Base-by-base conservation (phyloP, 805 yeast species). In the Myxozyma sirexii region DNA sequence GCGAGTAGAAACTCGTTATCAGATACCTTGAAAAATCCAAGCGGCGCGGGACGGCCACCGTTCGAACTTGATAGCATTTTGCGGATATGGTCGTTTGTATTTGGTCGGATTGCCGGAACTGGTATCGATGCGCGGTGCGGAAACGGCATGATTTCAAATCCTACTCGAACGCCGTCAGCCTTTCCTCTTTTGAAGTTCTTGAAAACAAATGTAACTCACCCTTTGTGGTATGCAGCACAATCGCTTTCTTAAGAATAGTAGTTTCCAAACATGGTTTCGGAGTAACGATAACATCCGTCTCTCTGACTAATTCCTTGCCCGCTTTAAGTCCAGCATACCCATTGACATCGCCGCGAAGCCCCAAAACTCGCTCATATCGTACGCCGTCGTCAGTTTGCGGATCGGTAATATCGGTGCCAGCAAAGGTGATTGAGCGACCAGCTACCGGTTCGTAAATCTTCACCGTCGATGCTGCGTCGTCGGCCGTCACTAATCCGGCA, bases 141-240 rank as follows among this genome's bases (percentile, higher is more conserved):
- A 53, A 87, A 76, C 4, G 86, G 81, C 65, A 84, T 76, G 29
- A 87, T 79, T 60, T 87, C 86, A 64, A 86, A 84, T 0, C 59
- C 63, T 55, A 44, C 17, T 46, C 31, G 48, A 4, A 4, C n/a
- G 21, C 2, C 23, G 27, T 29, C 12, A 12, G 31, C 1, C 29
- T 27, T 10, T 10, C 24, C 56, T 15, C 26, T 15, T n/a, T 13
- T 42, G 23, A 31, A 6, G 29, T 3, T n/a, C n/a, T n/a, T n/a
- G n/a, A n/a, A n/a, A 33, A 27, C 8, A 24, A 31, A 29, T 21
- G n/a, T 19, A 27, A 27, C 24, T 19, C 50, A 54, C 92, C 92
- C 67, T 82, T 81, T 17, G 80, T 74, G 0, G 90, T 80, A 67
- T 86, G 88, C 0, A 86, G 81, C 0, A 89, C 83, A 70, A 88